Evolutionary conservation across 2,329 filamentous ascomycete genomes (phyloP), one percentile per base, ranked within the genome.

Genomic region (Teratosphaeria nubilosa): DNA sequence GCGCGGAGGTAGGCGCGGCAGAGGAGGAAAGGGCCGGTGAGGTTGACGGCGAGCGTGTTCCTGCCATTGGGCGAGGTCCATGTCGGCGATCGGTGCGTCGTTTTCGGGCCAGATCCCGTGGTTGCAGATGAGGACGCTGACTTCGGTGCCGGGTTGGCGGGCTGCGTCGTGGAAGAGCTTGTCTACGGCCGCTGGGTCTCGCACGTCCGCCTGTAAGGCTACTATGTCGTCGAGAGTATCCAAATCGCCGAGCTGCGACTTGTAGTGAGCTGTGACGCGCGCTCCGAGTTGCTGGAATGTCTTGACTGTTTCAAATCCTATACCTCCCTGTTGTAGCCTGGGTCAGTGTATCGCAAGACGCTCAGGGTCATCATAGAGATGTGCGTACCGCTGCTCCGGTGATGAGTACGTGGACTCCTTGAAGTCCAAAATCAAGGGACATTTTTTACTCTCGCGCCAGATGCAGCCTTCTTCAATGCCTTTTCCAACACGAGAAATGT

Each of bases 111-210:
- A 68, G 30, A 69, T 62, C 9, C 66, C 74, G 51, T 74, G 73
- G 58, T 75, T 75, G 58, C 75, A 72, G 50, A 75, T 68, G 2
- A 76, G 69, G 5, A 74, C 70, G 61, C 73, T 70, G 3, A 75
- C 71, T 13, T 67, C 64, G 31, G 66, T 66, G 7, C 62, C 64
- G 58, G 75, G 73, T 51, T 72, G 65, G n/a, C 60, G 60, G 1
- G 65, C 65, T 3, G 73, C 74, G 45, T 68, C 59, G 5, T 59
- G 31, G 3, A 69, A 67, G 24, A 72, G 67, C 3, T 55, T 57
- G 2, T 61, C 51, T 30, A 76, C 69, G 41, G 68, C 68, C 3
- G 50, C 53, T 30, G 72, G 69, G 32, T 68, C 63, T 11, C 72
- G 67, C 6, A 76, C 64, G 60, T 74, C 70, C 51, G 70, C 67